phyloP scores from a whole-genome alignment of 1,284 basidiomycete genomes.

The Apiotrichum montevideense region DNA sequence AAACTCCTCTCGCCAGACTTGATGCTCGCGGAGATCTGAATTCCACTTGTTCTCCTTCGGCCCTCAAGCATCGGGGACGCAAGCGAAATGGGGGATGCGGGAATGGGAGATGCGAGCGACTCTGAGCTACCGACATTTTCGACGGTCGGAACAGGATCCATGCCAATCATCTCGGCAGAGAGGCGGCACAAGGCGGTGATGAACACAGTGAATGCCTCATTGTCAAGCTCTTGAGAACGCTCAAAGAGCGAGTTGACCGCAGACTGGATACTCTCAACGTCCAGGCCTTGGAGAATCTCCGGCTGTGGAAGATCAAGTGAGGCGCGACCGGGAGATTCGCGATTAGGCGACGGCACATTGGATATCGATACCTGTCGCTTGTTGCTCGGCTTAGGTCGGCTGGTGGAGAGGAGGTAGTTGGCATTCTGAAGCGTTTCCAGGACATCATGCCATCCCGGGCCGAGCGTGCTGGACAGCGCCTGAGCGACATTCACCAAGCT shows the following conservation, averaged over 20 bases:
- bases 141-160: constrained; percentile 53
- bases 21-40: constrained; percentile 67
- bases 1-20: constrained; percentile 59
- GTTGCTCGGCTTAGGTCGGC: neutral
- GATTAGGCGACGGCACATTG: neutral
- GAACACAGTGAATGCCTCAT: constrained; percentile 74
- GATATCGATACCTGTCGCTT: neutral
- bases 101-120: neutral
- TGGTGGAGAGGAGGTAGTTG: constrained; percentile 70
- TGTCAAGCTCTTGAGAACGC: constrained; percentile 72
- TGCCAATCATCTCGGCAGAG: constrained; percentile 80
- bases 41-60: constrained; percentile 72
- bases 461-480: constrained; percentile 76
- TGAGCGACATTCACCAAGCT: constrained; percentile 71
- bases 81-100: neutral
- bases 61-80: constrained; percentile 38
- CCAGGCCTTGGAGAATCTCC: constrained; percentile 55
- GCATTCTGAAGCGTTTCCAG: constrained; percentile 87
- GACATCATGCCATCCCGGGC: constrained; percentile 82
- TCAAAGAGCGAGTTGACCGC: constrained; percentile 78
- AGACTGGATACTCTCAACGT: constrained; percentile 63
- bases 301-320: constrained; percentile 14
- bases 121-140: constrained; percentile 44
- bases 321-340: constrained; percentile 6
- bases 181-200: constrained; percentile 74